Conservation (phyloP, 225 moss, liverwort and hornwort species). For the Pleurozium schreberi region DNA sequence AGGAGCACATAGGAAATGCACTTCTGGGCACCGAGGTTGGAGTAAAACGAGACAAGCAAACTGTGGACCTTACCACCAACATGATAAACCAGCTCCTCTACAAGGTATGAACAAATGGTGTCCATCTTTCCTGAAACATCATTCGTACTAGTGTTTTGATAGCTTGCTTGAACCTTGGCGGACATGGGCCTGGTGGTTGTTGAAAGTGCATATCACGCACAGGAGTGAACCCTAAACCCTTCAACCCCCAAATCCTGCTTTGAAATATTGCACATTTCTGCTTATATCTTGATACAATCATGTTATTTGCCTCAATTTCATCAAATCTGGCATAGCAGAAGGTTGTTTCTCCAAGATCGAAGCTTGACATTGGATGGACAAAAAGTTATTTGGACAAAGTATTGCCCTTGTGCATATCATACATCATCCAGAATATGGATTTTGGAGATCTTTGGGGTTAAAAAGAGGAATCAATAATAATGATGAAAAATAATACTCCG, state of each 20-base stretch:
- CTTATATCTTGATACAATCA: background rate
- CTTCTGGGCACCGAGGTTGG: conserved; percentile 88
- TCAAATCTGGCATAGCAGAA: background rate
- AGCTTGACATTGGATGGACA: background rate
- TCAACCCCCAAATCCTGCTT: background rate
- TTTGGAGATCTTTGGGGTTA: background rate
- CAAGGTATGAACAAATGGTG: conserved; percentile 29
- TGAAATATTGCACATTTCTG: background rate
- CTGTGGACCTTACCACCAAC: conserved; percentile 55
- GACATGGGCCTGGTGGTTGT: background rate
- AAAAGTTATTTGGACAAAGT: background rate
- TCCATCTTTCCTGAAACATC: background rate
- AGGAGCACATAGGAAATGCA: conserved; percentile 63
- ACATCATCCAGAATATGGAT: background rate
- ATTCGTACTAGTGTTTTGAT: background rate
- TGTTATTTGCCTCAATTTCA: background rate
- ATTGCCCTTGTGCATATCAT: background rate
- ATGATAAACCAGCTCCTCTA: conserved; percentile 62
- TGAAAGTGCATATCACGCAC: background rate
- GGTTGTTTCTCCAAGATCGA: background rate
- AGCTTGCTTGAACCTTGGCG: background rate
- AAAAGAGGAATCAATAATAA: too few relatives aligned
- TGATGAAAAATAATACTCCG: too few relatives aligned
- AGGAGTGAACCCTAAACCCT: background rate
- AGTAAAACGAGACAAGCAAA: conserved; percentile 51